A percentile compares a stretch with the other conserved stretches of the same genome.
Conservation (phyloP, 345 rosid genomes). For the Arabidopsis thaliana region DNA sequence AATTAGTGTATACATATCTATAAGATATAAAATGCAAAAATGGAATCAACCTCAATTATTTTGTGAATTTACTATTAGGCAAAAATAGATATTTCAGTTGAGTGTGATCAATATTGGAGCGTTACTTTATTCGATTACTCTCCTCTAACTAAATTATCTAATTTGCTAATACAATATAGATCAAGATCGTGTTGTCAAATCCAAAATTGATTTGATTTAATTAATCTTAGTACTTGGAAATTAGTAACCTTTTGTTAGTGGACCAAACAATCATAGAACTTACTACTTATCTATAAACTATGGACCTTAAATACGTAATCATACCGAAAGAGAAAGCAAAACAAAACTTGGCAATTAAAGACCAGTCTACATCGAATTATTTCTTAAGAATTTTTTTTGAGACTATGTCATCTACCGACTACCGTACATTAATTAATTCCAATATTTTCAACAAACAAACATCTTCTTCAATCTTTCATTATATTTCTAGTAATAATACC, state of each 20-base stretch:
- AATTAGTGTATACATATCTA: neutral
- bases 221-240: constrained; percentile 15
- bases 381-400: neutral
- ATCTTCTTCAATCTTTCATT: constrained; percentile 1
- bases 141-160: neutral
- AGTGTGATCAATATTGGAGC: neutral
- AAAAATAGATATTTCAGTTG: neutral
- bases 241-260: constrained; percentile 14
- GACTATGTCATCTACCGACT: constrained; percentile 26
- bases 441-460: constrained; percentile 17
- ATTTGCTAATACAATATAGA: neutral
- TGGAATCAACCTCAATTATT: neutral
- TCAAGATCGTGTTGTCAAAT: constrained; percentile 19
- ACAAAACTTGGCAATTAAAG: constrained; percentile 20
- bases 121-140: neutral
- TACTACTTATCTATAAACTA: constrained; percentile 9
- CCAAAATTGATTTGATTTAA: neutral
- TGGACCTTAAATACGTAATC: constrained; percentile 9
- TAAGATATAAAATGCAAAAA: neutral
- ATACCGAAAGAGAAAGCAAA: constrained; percentile 18
- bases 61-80: neutral
- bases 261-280: constrained; percentile 30
- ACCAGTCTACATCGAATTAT: constrained; percentile 23
- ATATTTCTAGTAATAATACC: neutral
- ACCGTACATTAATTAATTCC: constrained; percentile 21